These are phyloP conservation scores for Aureobasidium musti DNA, from an alignment of 2,329 filamentous ascomycete genomes.

Conservation along the genomic window DNA sequence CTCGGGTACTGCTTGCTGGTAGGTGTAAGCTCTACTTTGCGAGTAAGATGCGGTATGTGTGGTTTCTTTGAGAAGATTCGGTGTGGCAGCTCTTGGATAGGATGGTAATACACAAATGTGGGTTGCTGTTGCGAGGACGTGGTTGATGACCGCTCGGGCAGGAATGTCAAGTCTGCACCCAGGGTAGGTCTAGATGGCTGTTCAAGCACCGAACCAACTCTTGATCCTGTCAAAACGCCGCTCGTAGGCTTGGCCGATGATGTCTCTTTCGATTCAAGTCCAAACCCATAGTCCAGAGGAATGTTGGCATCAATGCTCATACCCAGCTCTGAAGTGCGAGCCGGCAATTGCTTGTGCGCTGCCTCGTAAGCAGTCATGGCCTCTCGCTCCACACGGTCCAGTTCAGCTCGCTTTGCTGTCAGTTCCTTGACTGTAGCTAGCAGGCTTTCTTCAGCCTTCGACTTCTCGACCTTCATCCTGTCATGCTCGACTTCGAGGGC, in stretches of 20 bases:
- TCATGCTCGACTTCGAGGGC: background rate
- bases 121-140: background rate
- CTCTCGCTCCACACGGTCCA: constrained; percentile 1
- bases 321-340: background rate
- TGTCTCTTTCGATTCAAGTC: background rate
- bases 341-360: background rate
- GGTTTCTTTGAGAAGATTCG: background rate
- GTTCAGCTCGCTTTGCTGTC: background rate
- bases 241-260: background rate
- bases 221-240: background rate
- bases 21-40: too few relatives aligned
- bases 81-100: background rate
- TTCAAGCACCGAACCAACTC: constrained; percentile 1
- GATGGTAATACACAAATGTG: background rate
- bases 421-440: background rate
- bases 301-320: background rate
- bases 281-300: background rate
- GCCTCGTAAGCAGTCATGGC: background rate
- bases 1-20: too few relatives aligned
- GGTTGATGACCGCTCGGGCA: background rate
- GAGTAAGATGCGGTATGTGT: background rate
- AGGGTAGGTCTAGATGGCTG: background rate
- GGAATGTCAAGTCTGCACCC: background rate
- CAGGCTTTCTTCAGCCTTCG: background rate
- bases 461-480: background rate